Evolutionary conservation across 306 rosid species (phyloP).

Genomic region (Carpinus viminea): DNA sequence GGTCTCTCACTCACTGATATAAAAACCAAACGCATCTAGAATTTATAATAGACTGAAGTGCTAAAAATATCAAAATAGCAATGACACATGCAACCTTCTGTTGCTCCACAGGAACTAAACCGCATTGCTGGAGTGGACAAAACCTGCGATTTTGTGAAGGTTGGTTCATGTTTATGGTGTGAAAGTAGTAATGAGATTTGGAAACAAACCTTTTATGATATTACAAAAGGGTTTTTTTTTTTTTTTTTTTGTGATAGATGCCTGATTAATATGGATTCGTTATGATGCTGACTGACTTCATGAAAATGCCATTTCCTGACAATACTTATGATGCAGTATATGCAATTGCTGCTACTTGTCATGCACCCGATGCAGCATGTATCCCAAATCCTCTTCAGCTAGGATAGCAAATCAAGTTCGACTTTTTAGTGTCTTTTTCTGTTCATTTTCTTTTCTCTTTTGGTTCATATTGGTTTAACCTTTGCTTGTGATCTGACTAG

Average conservation of each 20-base stretch:
- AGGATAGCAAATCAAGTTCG: not conserved
- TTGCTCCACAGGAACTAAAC: constrained; percentile 64
- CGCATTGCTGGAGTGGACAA: constrained; percentile 61
- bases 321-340: constrained; percentile 85
- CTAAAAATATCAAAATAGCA: constrained; percentile 2
- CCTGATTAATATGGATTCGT: constrained; percentile 16
- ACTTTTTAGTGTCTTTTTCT: no score
- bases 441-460: not conserved
- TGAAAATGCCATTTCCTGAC: constrained; percentile 88
- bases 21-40: constrained; percentile 7
- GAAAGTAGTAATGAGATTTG: not conserved
- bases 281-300: constrained; percentile 85
- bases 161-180: constrained; percentile 30
- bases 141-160: constrained; percentile 81
- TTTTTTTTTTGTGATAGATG: no score
- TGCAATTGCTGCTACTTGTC: constrained; percentile 99
- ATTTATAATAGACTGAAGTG: not conserved
- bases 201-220: not conserved
- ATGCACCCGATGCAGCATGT: constrained; percentile 96
- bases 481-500: constrained; percentile 31
- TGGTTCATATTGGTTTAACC: constrained; percentile 28
- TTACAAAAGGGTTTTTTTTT: not conserved
- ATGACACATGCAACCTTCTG: constrained; percentile 15
- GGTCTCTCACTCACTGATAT: not conserved
- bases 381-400: not conserved